Percentiles rank a stretch among this genome's conserved stretches.
Conservation (phyloP, 2,329 filamentous ascomycete genomes). For the Aspergillus japonicus region DNA sequence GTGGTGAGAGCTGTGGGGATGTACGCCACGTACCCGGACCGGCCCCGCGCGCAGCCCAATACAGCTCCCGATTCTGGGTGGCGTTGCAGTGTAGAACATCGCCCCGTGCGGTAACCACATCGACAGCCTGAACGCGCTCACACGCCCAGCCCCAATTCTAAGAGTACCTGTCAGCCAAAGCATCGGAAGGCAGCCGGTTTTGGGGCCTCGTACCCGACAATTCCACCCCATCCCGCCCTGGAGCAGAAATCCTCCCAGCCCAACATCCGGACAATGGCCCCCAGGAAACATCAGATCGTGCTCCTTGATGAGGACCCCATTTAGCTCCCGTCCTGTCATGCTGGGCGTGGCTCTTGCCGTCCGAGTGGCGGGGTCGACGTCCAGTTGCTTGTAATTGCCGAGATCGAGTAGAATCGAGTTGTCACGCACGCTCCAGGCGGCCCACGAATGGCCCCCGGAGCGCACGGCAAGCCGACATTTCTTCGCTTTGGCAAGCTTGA, state of each 20-base stretch:
- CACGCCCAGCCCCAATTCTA: slow-evolving; percentile 59
- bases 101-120: slow-evolving; percentile 51
- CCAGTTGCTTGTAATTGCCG: slow-evolving; percentile 41
- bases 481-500: slow-evolving; percentile 38
- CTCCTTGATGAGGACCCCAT: slow-evolving; percentile 19
- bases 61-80: slow-evolving; percentile 47
- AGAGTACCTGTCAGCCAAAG: not conserved
- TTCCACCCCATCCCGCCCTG: slow-evolving; percentile 53
- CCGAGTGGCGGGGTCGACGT: slow-evolving; percentile 39
- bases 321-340: slow-evolving; percentile 44
- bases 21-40: slow-evolving; percentile 39
- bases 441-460: slow-evolving; percentile 51
- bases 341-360: slow-evolving; percentile 49
- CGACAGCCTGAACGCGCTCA: slow-evolving; percentile 45
- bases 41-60: slow-evolving; percentile 52
- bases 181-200: too few species aligned
- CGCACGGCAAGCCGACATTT: slow-evolving; percentile 46
- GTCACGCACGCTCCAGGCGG: slow-evolving; percentile 51
- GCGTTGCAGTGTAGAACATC: slow-evolving; percentile 25
- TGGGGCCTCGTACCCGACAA: slow-evolving; percentile 42
- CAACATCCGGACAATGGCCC: slow-evolving; percentile 58
- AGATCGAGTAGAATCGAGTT: slow-evolving; percentile 48
- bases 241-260: slow-evolving; percentile 56
- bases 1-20: not conserved
- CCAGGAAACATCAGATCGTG: slow-evolving; percentile 51